Evolutionary conservation across 2,329 filamentous ascomycete genomes (phyloP), one percentile per base, ranked within the genome.

Genomic region (Talaromyces rugulosus): DNA sequence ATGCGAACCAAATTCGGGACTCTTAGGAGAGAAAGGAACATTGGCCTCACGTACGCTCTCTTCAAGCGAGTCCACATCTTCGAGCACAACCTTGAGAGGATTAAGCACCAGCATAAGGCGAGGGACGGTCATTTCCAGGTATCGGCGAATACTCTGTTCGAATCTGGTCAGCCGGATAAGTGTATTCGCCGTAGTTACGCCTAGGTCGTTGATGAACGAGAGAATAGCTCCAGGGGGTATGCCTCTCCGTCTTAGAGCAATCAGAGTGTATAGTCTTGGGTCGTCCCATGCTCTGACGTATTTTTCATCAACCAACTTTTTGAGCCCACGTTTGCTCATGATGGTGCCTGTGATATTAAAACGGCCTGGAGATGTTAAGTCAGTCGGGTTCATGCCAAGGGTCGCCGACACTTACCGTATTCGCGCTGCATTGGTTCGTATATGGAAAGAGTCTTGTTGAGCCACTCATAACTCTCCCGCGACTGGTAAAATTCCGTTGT

Each of bases 371-470:
- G 3, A 3, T 18, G 36, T 34, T 50, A 36, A 36, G 14, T 62
- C 36, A 58, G 47, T 12, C 23, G 2, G 18, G 4, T 18, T 11
- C 27, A 34, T 14, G 14, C n/a, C 12, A 30, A 36, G 40, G 16
- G 4, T 16, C 27, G 12, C 9, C 5, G 28, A 50, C 57, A 59
- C 58, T 12, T n/a, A 61, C 89, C 87, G 64, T 87, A 96, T 78
- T 96, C 93, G 74, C 94, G 83, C 83, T 98, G 94, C 91, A 96
- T 96, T 0, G 94, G 92, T 70, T 92, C 85, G 92, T 87, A 75
- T 94, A 91, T 28, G 36, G 36, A 56, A 27, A 59, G 55, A 1
- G 61, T 52, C 52, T 59, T 52, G 18, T 62, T 62, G 36, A 98
- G 81, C 87, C 87, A 98, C 72, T 98, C 93, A 72, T 98, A 99